Evolutionary conservation across 306 rosid species (phyloP).

Genomic region (Mimosa pudica): DNA sequence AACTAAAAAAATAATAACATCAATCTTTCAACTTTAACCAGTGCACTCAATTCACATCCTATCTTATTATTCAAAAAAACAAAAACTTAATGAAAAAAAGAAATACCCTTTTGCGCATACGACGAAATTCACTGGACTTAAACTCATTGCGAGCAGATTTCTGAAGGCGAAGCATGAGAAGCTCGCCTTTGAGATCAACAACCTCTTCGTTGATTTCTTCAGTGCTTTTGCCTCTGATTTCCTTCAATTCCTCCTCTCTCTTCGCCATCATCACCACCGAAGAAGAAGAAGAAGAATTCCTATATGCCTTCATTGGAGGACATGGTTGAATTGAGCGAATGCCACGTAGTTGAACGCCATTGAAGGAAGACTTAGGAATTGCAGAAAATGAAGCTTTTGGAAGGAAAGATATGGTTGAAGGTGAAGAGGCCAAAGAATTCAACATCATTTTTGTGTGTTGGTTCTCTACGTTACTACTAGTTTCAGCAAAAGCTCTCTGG

Average conservation of each 20-base stretch:
- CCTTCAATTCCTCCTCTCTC: slow-evolving; percentile 75
- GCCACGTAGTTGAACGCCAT: slow-evolving; percentile 45
- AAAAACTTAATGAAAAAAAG: neutral
- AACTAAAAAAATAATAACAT: neutral
- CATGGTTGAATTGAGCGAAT: slow-evolving; percentile 42
- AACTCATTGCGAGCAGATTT: slow-evolving; percentile 81
- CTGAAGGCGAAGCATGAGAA: slow-evolving; percentile 85
- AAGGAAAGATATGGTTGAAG: slow-evolving; percentile 43
- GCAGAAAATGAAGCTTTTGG: slow-evolving; percentile 33
- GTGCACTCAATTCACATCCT: neutral
- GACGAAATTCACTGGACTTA: slow-evolving; percentile 78
- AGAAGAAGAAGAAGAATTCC: slow-evolving; percentile 43
- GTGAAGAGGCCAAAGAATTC: slow-evolving; percentile 46
- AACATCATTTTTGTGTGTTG: slow-evolving; percentile 47
- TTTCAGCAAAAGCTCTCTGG: neutral
- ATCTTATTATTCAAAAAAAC: neutral
- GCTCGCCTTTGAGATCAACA: slow-evolving; percentile 88
- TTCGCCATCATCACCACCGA: slow-evolving; percentile 83
- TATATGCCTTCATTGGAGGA: slow-evolving; percentile 26
- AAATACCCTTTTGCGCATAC: slow-evolving; percentile 87
- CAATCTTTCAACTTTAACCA: neutral
- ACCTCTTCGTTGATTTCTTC: slow-evolving; percentile 88
- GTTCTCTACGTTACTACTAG: neutral
- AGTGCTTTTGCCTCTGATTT: slow-evolving; percentile 60
- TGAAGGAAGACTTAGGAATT: slow-evolving; percentile 48